phyloP scores from a whole-genome alignment of 352 stramenopile species.

The Thalassiosira mediterranea region DNA sequence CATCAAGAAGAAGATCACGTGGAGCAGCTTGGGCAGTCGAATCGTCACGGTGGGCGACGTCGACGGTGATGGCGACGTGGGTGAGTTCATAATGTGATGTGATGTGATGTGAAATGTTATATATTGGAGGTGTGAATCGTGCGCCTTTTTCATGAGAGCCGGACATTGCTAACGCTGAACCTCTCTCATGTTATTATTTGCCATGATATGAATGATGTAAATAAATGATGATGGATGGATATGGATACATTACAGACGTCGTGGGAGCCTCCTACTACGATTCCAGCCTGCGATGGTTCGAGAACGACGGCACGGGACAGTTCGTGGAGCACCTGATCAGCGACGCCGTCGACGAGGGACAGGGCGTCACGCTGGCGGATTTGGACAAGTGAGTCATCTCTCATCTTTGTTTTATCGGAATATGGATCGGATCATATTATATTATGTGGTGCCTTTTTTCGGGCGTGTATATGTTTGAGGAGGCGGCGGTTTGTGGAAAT shows the following conservation, averaged over 20 bases:
- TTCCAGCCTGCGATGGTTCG: slow-evolving; percentile 31
- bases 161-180: neutral
- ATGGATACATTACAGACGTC: slow-evolving; percentile 23
- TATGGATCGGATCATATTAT: too few species aligned
- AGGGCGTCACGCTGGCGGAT: slow-evolving; percentile 41
- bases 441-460: too few species aligned
- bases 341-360: slow-evolving; percentile 21
- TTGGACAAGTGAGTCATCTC: too few species aligned
- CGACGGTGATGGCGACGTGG: slow-evolving; percentile 48
- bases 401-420: too few species aligned
- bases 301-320: slow-evolving; percentile 26
- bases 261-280: slow-evolving; percentile 37
- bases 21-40: slow-evolving; percentile 18
- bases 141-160: neutral
- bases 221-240: too few species aligned
- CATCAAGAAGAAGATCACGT: slow-evolving; percentile 42
- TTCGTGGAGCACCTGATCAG: slow-evolving; percentile 47
- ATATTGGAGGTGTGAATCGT: slow-evolving; percentile 3
- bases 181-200: too few species aligned
- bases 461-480: too few species aligned
- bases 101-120: neutral
- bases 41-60: slow-evolving; percentile 49
- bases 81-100: slow-evolving; percentile 3
- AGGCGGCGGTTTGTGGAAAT: too few species aligned
- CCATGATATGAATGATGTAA: too few species aligned